Evolutionary conservation across 2,329 filamentous ascomycete species (phyloP), one percentile per base, ranked within the genome.

Genomic region (Trichoderma sp.): DNA sequence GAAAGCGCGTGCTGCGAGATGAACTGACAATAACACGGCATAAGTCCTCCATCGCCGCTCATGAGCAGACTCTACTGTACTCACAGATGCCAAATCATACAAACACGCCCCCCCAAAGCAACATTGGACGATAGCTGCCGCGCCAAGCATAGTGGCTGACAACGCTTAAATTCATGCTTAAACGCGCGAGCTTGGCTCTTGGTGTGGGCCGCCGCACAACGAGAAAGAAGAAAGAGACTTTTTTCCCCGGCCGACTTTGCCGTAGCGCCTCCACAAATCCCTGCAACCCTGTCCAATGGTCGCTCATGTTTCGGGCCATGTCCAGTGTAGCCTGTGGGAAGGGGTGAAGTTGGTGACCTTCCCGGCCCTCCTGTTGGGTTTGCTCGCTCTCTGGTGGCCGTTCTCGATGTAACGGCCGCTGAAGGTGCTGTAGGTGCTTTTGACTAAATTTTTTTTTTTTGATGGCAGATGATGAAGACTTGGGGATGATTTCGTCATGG

Each of bases 141-240:
- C 80, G 82, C 82, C 82, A 84, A 84, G 82, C 75, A 76, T 66
- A 79, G 80, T 83, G 81, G 81, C 82, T 82, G 80, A 80, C 80
- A 83, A 84, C 82, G 83, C 82, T 84, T 84, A 84, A 84, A 84
- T 83, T 83, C 82, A 84, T 84, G 83, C 83, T 84, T 84, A 84
- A 84, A 83, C 79, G 75, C 79, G 76, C 75, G 74, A 76, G 47
- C 72, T 67, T 67, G 66, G 65, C 47, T 53, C 56, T 72, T 74
- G 74, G 74, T 36, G 68, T 68, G 71, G 67, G 53, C 53, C 60
- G 24, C 58, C 61, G 36, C 70, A 43, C 70, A 72, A 72, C 30
- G 28, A 53, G 71, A 60, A 36, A 57, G 34, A 67, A 39, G 15
- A 21, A 58, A 56, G 24, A 68, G 26, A 63, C 36, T 65, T 56